Conservation (phyloP, 2,329 filamentous ascomycete species). For the Mycogone perniciosa region DNA sequence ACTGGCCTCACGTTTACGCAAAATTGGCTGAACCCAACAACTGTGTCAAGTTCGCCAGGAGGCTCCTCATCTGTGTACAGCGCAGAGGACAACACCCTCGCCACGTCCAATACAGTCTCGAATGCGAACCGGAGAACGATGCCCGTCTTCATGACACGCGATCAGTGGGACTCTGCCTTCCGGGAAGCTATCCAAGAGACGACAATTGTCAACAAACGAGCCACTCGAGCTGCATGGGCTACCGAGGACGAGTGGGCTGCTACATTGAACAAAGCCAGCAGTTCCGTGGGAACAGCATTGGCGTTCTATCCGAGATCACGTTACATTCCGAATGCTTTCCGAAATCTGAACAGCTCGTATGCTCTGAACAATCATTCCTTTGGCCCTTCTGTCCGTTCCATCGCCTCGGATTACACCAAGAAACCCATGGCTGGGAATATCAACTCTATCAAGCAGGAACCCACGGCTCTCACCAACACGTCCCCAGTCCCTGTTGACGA, state of each 20-base stretch:
- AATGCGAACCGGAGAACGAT: neutral
- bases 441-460: neutral
- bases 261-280: neutral
- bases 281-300: neutral
- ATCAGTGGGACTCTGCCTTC: slow-evolving; percentile 10
- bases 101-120: neutral
- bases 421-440: neutral
- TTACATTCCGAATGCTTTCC: neutral
- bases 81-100: neutral
- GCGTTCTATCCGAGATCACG: neutral
- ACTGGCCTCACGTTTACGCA: neutral
- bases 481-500: neutral
- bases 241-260: neutral
- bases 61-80: neutral
- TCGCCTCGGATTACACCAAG: slow-evolving; percentile 5
- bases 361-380: slow-evolving; percentile 8
- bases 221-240: neutral
- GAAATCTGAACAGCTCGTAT: slow-evolving; percentile 2
- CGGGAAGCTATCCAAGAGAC: neutral
- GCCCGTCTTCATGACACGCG: slow-evolving; percentile 8
- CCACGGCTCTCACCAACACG: neutral
- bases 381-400: slow-evolving; percentile 7
- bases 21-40: neutral
- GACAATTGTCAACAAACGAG: neutral
- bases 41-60: neutral